Evolutionary conservation across 345 rosid genomes (phyloP).

Genomic region (Eutrema japonicum): DNA sequence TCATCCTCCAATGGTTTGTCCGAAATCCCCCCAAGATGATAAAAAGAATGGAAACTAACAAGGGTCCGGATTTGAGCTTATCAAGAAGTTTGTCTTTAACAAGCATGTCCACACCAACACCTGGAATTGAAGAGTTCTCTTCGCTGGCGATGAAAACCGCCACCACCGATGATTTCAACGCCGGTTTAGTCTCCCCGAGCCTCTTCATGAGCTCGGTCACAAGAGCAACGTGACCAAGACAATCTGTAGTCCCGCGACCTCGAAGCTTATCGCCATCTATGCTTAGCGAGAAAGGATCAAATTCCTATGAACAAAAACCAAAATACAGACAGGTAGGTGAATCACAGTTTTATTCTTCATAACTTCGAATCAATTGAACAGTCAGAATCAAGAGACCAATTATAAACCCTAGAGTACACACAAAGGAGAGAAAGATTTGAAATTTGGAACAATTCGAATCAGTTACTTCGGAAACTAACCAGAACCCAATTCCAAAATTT

Average conservation of each 20-base stretch:
- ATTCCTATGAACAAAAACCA: conserved; percentile 57
- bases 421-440: conserved; percentile 19
- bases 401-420: neutral
- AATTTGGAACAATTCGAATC: neutral
- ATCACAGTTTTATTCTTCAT: neutral
- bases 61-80: conserved; percentile 90
- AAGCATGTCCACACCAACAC: conserved; percentile 90
- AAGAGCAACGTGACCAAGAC: conserved; percentile 96
- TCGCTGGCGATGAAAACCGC: conserved; percentile 95
- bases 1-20: neutral
- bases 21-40: neutral
- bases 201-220: conserved; percentile 87
- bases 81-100: conserved; percentile 77
- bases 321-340: neutral
- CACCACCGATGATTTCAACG: conserved; percentile 71
- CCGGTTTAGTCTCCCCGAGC: conserved; percentile 78
- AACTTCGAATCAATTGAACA: neutral
- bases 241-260: conserved; percentile 98
- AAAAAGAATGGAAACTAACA: conserved; percentile 52
- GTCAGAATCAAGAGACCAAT: neutral
- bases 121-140: conserved; percentile 84
- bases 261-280: conserved; percentile 88
- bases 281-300: conserved; percentile 89
- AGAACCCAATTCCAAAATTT: neutral
- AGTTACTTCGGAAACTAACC: neutral